Evolutionary conservation across 1,284 basidiomycete species (phyloP).

Genomic region (Kalmanozyma brasiliensis): DNA sequence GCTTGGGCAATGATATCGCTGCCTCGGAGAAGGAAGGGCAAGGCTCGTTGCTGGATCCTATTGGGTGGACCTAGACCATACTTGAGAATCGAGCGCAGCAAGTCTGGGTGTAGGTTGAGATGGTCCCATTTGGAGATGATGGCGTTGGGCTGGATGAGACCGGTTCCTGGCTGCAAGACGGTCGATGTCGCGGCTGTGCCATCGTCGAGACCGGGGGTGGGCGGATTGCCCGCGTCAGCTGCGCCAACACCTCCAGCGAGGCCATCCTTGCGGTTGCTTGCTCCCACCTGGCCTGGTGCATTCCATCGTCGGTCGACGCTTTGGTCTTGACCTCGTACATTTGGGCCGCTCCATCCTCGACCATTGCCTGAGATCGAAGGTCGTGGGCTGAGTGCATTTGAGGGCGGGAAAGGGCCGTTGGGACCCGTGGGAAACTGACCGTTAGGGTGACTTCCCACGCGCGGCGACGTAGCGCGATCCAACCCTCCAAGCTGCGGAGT

Average conservation of each 20-base stretch:
- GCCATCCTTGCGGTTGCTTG: slow-evolving; percentile 19
- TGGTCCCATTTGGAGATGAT: slow-evolving; percentile 97
- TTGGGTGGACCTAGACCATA: slow-evolving; percentile 98
- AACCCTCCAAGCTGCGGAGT: slow-evolving; percentile 42
- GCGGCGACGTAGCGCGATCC: slow-evolving; percentile 43
- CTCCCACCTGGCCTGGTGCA: slow-evolving; percentile 10
- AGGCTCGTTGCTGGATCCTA: slow-evolving; percentile 95
- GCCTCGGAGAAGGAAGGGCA: slow-evolving; percentile 91
- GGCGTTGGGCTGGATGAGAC: slow-evolving; percentile 81
- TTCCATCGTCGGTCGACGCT: slow-evolving; percentile 33
- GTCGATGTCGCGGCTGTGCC: background rate
- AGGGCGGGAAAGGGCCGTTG: slow-evolving; percentile 16
- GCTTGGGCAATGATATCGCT: slow-evolving; percentile 98
- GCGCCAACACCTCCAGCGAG: background rate
- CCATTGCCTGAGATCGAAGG: slow-evolving; percentile 33
- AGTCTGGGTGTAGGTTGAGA: slow-evolving; percentile 82
- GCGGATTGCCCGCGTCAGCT: slow-evolving; percentile 10
- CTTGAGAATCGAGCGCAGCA: slow-evolving; percentile 87
- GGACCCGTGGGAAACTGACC: slow-evolving; percentile 20
- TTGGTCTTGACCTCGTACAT: slow-evolving; percentile 19
- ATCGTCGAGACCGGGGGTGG: slow-evolving; percentile 31
- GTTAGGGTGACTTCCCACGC: slow-evolving; percentile 16
- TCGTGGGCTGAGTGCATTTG: slow-evolving; percentile 36
- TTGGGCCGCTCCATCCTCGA: slow-evolving; percentile 30
- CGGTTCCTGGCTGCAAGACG: slow-evolving; percentile 56